Conservation (phyloP, 2,329 filamentous ascomycete species). For the Claviceps humidiphila region DNA sequence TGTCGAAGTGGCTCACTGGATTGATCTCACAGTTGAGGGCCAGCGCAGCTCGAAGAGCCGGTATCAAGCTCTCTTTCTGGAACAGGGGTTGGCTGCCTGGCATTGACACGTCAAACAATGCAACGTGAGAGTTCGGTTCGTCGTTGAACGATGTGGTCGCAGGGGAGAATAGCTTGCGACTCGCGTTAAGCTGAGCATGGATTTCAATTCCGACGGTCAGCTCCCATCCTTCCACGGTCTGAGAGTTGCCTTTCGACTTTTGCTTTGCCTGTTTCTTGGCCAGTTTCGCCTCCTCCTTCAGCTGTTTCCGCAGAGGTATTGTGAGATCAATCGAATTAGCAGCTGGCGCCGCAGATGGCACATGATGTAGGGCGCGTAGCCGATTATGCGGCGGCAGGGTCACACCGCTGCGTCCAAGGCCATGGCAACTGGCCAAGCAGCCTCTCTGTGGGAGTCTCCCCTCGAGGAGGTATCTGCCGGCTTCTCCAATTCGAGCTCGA, state of each 20-base stretch:
- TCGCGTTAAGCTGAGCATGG: slow-evolving; percentile 87
- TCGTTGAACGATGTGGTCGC: slow-evolving; percentile 52
- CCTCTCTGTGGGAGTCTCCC: slow-evolving; percentile 3
- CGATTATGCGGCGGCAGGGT: not conserved
- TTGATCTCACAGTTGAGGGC: slow-evolving; percentile 73
- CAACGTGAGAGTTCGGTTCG: slow-evolving; percentile 72
- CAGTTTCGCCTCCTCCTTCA: slow-evolving; percentile 59
- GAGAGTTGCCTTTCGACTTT: slow-evolving; percentile 30
- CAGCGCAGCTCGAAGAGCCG: slow-evolving; percentile 79
- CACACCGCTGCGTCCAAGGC: not conserved
- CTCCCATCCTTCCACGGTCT: slow-evolving; percentile 63
- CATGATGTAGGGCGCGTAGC: not conserved
- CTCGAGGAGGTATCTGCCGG: slow-evolving; percentile 4
- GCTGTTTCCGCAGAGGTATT: slow-evolving; percentile 53
- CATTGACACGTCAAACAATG: slow-evolving; percentile 77
- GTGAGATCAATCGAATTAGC: slow-evolving; percentile 10
- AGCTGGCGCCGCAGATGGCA: slow-evolving; percentile 6
- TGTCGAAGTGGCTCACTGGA: slow-evolving; percentile 68
- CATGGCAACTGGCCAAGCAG: slow-evolving; percentile 1
- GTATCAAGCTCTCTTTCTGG: slow-evolving; percentile 69
- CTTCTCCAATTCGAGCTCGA: slow-evolving; percentile 2
- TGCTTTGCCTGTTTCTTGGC: slow-evolving; percentile 50
- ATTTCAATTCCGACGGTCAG: slow-evolving; percentile 94
- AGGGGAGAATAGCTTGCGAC: slow-evolving; percentile 76
- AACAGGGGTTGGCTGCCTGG: slow-evolving; percentile 83